Evolutionary conservation across 768 basidiomycete genomes (phyloP), one percentile per base, ranked within the genome.

Genomic region (Suillus occidentalis): DNA sequence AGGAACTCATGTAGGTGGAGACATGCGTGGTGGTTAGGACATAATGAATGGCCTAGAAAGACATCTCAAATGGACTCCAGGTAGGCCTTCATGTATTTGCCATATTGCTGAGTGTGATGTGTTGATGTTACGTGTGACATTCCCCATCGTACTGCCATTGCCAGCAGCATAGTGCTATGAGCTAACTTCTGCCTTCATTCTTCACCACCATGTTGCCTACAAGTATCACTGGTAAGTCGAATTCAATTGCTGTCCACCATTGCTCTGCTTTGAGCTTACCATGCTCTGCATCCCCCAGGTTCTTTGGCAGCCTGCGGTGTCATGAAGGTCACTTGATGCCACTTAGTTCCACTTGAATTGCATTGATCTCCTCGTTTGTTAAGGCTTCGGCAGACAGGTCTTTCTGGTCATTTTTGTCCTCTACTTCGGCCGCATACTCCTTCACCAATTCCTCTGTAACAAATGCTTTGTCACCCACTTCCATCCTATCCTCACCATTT

Each of bases 261-360:
- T 79, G 71, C 64, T 77, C 74, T 5, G 77, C 77, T 36, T 72
- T 77, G 2, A 78, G 68, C 56, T 77, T 79, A 2, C 77, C 74
- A n/a, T 45, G 70, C 70, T 6, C 75, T 70, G 72, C 66, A 69
- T 59, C 71, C 66, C 28, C 67, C 36, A 25, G 75, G 72, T 40
- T 73, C 68, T 6, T 60, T 34, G 20, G 64, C 40, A 49, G 73
- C 28, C 28, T 3, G 28, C 28, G 28, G 28, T 28, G 28, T 3
- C 28, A 28, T 28, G 28, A 28, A 28, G 13, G 73, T 75, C 37
- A 36, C n/a, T 20, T 56, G 18, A 63, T 55, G 36, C 34, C 6
- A 8, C 14, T 14, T 18, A 63, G 62, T 25, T 42, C 25, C 22
- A 8, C 62, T 28, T 55, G 62, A 31, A 63, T 50, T 53, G 16